Evolutionary conservation across 176 grass and related monocot genomes (phyloP).

Genomic region (Pontederia paniculata): DNA sequence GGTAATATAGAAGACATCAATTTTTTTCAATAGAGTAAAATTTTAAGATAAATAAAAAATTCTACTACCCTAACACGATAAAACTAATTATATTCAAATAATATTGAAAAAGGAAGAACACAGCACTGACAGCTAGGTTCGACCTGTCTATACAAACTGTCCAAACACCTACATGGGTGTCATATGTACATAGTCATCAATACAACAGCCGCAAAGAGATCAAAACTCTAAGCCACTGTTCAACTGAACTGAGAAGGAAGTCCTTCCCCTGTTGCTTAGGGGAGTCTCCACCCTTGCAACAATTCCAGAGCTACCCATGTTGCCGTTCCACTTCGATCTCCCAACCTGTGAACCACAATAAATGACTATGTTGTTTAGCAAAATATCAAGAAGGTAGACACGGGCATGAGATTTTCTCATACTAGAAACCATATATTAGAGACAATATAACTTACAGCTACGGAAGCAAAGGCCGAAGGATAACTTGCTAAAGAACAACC

Average conservation of each 20-base stretch:
- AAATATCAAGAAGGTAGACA: not conserved
- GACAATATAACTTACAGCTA: slow-evolving; percentile 34
- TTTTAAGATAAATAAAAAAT: too few species aligned
- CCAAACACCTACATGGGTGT: too few species aligned
- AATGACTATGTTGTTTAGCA: not conserved
- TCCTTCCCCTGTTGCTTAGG: slow-evolving; percentile 19
- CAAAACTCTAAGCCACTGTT: slow-evolving; percentile 65
- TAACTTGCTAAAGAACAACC: slow-evolving; percentile 31
- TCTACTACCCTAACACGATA: too few species aligned
- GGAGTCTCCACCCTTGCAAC: slow-evolving; percentile 45
- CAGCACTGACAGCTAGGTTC: too few species aligned
- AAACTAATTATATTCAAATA: too few species aligned
- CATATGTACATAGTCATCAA: not conserved
- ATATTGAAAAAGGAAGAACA: too few species aligned
- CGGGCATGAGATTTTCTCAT: too few species aligned
- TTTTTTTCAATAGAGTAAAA: too few species aligned
- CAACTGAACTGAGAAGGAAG: slow-evolving; percentile 53
- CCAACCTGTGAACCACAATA: slow-evolving; percentile 22
- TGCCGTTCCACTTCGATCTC: slow-evolving; percentile 45
- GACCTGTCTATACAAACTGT: too few species aligned
- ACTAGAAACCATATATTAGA: not conserved
- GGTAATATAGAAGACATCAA: too few species aligned
- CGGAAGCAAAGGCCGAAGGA: slow-evolving; percentile 41
- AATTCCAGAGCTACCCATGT: slow-evolving; percentile 27
- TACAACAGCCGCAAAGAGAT: not conserved